Evolutionary conservation across 176 grass and related monocot genomes (phyloP), one percentile per base, ranked within the genome.

Genomic region (Paspalum notatum): DNA sequence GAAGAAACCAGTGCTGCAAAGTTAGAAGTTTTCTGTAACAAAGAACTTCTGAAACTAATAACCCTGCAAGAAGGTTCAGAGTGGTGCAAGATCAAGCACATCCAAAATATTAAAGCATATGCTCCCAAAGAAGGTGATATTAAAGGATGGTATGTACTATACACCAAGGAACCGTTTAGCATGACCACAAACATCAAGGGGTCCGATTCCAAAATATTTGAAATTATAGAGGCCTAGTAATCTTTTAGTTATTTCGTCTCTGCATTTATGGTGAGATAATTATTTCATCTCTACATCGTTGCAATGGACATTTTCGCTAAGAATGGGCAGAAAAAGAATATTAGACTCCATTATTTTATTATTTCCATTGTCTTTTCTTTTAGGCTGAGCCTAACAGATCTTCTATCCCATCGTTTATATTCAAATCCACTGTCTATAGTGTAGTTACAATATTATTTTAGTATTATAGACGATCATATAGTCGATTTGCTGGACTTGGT

Each of bases 1-100:
- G 25, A 72, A 76, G 59, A 76, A 82, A 62, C 39, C 12, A 87
- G 55, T 68, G 51, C 47, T 39, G 79, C 73, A 45, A 76, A 82
- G 53, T 79, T 87, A 18, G 81, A 63, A 55, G 72, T 87, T 69
- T 83, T 72, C 62, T 87, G 85, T 43, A 82, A 77, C 50, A 9
- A 40, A 47, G 49, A 42, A 26, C 71, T 82, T 41, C 18, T 87
- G 8, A 75, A 66, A 65, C 54, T 87, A 62, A 46, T 70, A 9
- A 66, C 13, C 48, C 27, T 51, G 75, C 41, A 82, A 76, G 45
- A 39, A 74, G 70, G 71, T 61, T 68, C 70, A 61, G 85, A 87
- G 61, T 82, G 85, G 85, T 38, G 50, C 56, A 87, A 87, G 39
- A 76, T 87, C 62, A 61, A 87, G 60, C 78, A 75, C 70, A 87